A percentile compares a stretch with the other conserved stretches of the same genome.
Conservation (phyloP, 2,329 filamentous ascomycete genomes). For the Zasmidium angulare region DNA sequence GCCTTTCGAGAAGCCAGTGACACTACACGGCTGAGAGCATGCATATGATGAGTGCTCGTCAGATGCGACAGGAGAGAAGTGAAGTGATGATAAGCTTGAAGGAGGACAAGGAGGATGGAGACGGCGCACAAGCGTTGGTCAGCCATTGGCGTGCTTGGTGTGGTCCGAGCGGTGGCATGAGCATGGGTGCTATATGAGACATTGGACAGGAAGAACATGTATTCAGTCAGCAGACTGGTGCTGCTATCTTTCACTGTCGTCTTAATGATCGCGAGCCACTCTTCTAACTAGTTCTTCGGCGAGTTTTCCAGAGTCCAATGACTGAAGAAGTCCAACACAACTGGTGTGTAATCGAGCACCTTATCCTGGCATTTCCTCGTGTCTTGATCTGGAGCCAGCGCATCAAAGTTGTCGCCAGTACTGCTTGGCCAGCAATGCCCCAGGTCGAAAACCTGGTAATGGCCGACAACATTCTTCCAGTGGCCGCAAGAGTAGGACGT, state of each 20-base stretch:
- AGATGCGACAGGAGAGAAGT: background rate
- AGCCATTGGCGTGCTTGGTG: background rate
- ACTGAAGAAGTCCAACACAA: conserved; percentile 30
- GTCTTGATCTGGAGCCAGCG: conserved; percentile 10
- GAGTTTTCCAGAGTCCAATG: conserved; percentile 24
- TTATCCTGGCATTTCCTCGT: conserved; percentile 18
- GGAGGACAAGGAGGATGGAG: no score
- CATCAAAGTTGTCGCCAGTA: conserved; percentile 25
- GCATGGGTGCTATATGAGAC: background rate
- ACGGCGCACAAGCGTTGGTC: background rate
- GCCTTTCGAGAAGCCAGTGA: background rate
- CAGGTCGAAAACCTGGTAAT: conserved; percentile 41
- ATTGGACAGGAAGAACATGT: background rate
- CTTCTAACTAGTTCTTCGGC: conserved; percentile 10
- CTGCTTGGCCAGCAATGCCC: conserved; percentile 43
- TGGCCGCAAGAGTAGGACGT: conserved; percentile 31
- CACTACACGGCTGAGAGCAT: background rate
- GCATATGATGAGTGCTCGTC: background rate
- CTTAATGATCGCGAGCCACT: background rate
- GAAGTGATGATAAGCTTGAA: background rate
- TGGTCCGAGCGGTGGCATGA: background rate
- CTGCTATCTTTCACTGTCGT: background rate
- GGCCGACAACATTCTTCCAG: conserved; percentile 36
- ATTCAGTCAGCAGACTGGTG: background rate
- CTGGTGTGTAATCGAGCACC: conserved; percentile 26